Evolutionary conservation across 1,139 yeast genomes (phyloP).

Genomic region (Neolecta irregularis): DNA sequence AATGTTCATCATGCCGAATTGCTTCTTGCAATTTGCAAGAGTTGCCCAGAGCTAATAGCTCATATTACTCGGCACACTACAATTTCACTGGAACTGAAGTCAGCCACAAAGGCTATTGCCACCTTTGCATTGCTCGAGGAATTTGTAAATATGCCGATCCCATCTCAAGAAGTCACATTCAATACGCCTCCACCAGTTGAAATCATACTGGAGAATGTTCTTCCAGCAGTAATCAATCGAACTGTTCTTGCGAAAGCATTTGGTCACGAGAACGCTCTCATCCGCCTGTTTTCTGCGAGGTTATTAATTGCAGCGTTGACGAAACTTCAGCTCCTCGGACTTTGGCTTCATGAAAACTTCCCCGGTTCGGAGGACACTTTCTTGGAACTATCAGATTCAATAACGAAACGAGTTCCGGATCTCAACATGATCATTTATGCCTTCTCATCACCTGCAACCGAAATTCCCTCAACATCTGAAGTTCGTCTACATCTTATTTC

Average conservation of each 20-base stretch:
- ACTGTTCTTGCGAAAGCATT: constrained; percentile 44
- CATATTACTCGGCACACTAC: constrained; percentile 43
- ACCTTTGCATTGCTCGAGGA: constrained; percentile 48
- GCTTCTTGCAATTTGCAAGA: constrained; percentile 35
- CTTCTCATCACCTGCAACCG: too few relatives aligned
- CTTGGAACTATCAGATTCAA: constrained; percentile 3
- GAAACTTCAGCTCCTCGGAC: constrained; percentile 33
- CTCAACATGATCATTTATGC: constrained; percentile 4
- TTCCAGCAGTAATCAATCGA: constrained; percentile 54
- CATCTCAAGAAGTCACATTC: constrained; percentile 20
- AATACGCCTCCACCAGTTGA: constrained; percentile 18
- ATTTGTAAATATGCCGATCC: constrained; percentile 42
- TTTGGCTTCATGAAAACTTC: constrained; percentile 23
- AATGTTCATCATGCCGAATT: constrained; percentile 46
- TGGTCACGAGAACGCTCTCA: constrained; percentile 37
- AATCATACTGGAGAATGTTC: constrained; percentile 38
- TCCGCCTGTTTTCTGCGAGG: constrained; percentile 52
- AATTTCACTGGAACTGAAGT: constrained; percentile 49
- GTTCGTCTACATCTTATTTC: too few relatives aligned
- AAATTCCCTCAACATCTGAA: too few relatives aligned
- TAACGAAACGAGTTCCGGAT: constrained; percentile 10
- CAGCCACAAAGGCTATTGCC: constrained; percentile 71
- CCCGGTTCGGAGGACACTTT: not conserved
- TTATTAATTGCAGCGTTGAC: constrained; percentile 39
- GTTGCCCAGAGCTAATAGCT: constrained; percentile 56